Evolutionary conservation across 2,329 filamentous ascomycete genomes (phyloP).

Genomic region (Phaeoacremonium minimum): DNA sequence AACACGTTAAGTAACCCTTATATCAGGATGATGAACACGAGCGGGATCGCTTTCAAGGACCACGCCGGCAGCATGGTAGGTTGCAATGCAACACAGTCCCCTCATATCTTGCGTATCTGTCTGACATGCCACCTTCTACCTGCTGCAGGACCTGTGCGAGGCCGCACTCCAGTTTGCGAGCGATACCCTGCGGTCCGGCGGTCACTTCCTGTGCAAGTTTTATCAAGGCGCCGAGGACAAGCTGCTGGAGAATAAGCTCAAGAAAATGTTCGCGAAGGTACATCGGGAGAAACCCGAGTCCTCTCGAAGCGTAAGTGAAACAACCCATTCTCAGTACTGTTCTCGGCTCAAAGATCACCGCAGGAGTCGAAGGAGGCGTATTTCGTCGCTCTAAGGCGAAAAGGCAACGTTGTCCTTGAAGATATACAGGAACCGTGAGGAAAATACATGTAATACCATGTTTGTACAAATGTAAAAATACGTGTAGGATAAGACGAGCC

Average conservation of each 20-base stretch:
- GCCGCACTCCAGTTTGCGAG: slow-evolving; percentile 82
- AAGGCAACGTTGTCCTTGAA: slow-evolving; percentile 30
- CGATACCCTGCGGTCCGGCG: slow-evolving; percentile 76
- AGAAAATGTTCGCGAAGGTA: slow-evolving; percentile 73
- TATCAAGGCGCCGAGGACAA: slow-evolving; percentile 90
- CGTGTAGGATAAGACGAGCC: too few relatives aligned
- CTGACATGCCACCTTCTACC: not conserved
- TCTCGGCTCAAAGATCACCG: not conserved
- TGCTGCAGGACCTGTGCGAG: slow-evolving; percentile 74
- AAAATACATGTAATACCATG: too few relatives aligned
- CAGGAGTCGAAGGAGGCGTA: slow-evolving; percentile 83
- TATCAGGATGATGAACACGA: slow-evolving; percentile 99
- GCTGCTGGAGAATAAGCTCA: slow-evolving; percentile 68
- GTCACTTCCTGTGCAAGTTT: slow-evolving; percentile 96
- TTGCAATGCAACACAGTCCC: too few relatives aligned
- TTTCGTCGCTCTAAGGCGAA: slow-evolving; percentile 75
- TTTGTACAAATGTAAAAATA: too few relatives aligned
- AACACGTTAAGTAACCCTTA: slow-evolving; percentile 94
- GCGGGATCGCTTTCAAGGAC: slow-evolving; percentile 79
- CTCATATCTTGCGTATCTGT: not conserved
- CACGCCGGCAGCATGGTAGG: slow-evolving; percentile 92
- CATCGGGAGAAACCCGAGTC: slow-evolving; percentile 87
- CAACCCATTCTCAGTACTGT: not conserved
- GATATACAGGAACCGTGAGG: slow-evolving; percentile 10
- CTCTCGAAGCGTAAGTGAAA: slow-evolving; percentile 68